Percentiles rank a stretch among this genome's conserved stretches.
These are phyloP conservation scores for Amanita rubescens DNA, from an alignment of 768 basidiomycete genomes.

Conservation along the genomic window DNA sequence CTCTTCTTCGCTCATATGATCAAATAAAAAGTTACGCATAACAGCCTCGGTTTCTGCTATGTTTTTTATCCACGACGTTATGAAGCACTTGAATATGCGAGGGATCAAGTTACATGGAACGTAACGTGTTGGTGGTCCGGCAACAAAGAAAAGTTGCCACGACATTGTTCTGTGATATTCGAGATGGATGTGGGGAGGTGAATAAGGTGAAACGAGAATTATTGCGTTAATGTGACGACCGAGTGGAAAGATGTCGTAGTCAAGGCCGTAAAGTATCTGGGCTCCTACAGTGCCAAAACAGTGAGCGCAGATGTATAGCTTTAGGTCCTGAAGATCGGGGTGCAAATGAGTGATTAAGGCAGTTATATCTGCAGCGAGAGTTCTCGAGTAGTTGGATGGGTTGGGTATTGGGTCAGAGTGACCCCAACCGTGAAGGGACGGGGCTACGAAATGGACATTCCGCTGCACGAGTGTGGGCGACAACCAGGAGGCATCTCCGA, in stretches of 20 bases:
- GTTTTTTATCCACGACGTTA: constrained; percentile 30
- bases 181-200: constrained; percentile 39
- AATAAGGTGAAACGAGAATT: constrained; percentile 37
- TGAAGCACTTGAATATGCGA: constrained; percentile 22
- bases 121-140: constrained; percentile 36
- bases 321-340: constrained; percentile 31
- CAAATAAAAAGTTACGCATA: constrained; percentile 29
- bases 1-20: constrained; percentile 30
- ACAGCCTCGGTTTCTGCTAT: constrained; percentile 34
- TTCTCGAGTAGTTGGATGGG: constrained; percentile 29
- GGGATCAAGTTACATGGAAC: constrained; percentile 33
- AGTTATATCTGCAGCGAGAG: constrained; percentile 36
- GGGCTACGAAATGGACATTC: constrained; percentile 38
- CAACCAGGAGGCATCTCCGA: constrained; percentile 34
- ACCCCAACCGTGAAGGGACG: constrained; percentile 56
- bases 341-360: constrained; percentile 44
- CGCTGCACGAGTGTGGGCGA: constrained; percentile 30
- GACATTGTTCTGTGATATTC: constrained; percentile 39
- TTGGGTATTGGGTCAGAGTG: constrained; percentile 35
- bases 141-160: constrained; percentile 37
- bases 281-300: constrained; percentile 49
- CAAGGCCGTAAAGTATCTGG: constrained; percentile 48
- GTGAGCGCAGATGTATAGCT: constrained; percentile 43
- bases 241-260: constrained; percentile 44
- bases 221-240: constrained; percentile 39